Percentiles rank a stretch among this genome's conserved stretches.
These are phyloP conservation scores for Fraxinus sp. DNA, from an alignment of 305 asterid genomes.

Conservation along the genomic window DNA sequence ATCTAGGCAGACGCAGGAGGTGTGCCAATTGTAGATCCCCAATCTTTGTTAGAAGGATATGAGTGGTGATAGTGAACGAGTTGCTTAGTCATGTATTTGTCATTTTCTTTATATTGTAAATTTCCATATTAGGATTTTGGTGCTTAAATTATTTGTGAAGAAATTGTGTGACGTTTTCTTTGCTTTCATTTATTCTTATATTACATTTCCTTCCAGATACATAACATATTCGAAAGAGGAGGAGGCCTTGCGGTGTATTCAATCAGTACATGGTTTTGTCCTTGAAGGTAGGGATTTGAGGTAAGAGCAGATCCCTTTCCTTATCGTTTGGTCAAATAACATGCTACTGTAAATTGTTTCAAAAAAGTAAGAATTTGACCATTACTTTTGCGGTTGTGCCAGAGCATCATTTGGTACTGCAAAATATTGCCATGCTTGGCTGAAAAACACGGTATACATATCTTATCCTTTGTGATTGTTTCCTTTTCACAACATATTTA, in stretches of 20 bases:
- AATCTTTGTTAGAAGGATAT: not conserved
- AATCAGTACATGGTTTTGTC: constrained; percentile 81
- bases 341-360: not conserved
- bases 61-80: not conserved
- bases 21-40: not conserved
- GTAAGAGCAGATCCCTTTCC: constrained; percentile 46
- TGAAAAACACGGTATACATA: constrained; percentile 77
- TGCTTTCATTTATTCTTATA: constrained; percentile 14
- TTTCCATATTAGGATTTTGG: constrained; percentile 4
- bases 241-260: constrained; percentile 89
- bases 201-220: constrained; percentile 54
- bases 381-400: constrained; percentile 37
- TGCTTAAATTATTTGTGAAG: not conserved
- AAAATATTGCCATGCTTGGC: constrained; percentile 94
- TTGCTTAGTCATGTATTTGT: not conserved
- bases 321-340: constrained; percentile 16
- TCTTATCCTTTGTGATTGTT: constrained; percentile 19
- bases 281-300: constrained; percentile 81
- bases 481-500: constrained; percentile 10
- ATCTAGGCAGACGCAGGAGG: not conserved
- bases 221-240: constrained; percentile 84
- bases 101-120: constrained; percentile 3
- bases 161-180: not conserved
- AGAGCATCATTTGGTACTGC: constrained; percentile 99
- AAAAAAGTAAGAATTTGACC: constrained; percentile 23